phyloP scores from a whole-genome alignment of 306 rosid genomes.

The Lathyrus aphaca region DNA sequence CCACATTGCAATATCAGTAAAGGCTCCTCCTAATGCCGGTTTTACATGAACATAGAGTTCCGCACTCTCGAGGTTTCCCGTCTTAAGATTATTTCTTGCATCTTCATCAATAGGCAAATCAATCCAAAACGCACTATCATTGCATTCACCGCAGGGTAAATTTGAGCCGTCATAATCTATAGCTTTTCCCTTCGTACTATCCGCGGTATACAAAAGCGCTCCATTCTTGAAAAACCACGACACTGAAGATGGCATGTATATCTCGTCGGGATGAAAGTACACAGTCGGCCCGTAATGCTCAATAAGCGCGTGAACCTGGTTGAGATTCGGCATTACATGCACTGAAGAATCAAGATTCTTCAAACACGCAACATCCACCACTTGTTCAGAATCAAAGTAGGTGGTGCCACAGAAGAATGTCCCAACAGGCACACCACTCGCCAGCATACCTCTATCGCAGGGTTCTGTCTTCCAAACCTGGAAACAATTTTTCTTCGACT shows the following conservation, averaged over 20 bases:
- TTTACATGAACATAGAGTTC: constrained; percentile 82
- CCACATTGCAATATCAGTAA: constrained; percentile 93
- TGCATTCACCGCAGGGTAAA: constrained; percentile 73
- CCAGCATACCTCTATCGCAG: constrained; percentile 65
- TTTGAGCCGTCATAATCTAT: constrained; percentile 61
- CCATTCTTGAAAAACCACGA: constrained; percentile 91
- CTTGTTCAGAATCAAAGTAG: constrained; percentile 48
- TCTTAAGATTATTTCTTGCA: constrained; percentile 52
- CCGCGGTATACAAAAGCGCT: constrained; percentile 56
- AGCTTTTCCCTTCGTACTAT: constrained; percentile 38
- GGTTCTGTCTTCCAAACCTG: constrained; percentile 77
- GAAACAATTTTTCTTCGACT: constrained; percentile 51
- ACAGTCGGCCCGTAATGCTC: constrained; percentile 89
- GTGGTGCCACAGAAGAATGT: constrained; percentile 66
- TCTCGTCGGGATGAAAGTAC: constrained; percentile 84
- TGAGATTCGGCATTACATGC: constrained; percentile 72
- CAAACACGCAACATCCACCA: constrained; percentile 64
- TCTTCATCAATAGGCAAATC: constrained; percentile 70
- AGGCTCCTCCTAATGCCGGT: constrained; percentile 89
- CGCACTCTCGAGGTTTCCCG: constrained; percentile 75
- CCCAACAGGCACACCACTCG: constrained; percentile 75
- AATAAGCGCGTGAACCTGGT: constrained; percentile 83
- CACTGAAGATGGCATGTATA: constrained; percentile 89
- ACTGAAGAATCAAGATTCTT: constrained; percentile 65
- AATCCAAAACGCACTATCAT: constrained; percentile 77